Conservation (phyloP, 1,284 basidiomycete species). For the Dichomitus squalens region DNA sequence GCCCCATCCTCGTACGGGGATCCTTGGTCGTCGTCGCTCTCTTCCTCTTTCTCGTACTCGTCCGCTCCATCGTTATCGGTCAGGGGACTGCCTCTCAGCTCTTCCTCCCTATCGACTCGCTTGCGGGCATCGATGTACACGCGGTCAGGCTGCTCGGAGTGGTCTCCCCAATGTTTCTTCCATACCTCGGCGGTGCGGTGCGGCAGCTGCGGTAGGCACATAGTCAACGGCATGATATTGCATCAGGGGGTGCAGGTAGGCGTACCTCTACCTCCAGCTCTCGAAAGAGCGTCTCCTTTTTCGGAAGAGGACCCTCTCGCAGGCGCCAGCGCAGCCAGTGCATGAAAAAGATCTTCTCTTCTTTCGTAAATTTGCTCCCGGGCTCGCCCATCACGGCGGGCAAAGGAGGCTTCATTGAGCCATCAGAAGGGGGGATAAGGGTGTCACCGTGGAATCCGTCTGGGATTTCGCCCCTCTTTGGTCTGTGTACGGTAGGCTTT, state of each 20-base stretch:
- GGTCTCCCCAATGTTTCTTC: neutral
- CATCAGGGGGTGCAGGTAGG: neutral
- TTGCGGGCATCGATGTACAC: neutral
- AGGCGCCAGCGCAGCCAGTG: conserved; percentile 6
- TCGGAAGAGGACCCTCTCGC: neutral
- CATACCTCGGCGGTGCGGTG: neutral
- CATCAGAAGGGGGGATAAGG: neutral
- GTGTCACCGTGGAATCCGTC: neutral
- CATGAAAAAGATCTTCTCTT: conserved; percentile 4
- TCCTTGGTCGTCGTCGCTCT: neutral
- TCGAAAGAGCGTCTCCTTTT: neutral
- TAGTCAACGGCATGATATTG: neutral
- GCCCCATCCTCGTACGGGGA: neutral
- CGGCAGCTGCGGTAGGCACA: neutral
- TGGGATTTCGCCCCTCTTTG: neutral
- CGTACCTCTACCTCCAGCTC: conserved; percentile 1
- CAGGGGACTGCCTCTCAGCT: neutral
- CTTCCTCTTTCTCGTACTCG: neutral
- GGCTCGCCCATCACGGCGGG: neutral
- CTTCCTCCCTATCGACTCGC: neutral
- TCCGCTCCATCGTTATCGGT: neutral
- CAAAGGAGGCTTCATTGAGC: neutral
- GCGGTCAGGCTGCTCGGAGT: neutral
- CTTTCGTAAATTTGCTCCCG: neutral
- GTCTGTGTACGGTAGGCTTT: neutral